Evolutionary conservation across 2,329 filamentous ascomycete species (phyloP).

Genomic region (Aspergillus tamarii): DNA sequence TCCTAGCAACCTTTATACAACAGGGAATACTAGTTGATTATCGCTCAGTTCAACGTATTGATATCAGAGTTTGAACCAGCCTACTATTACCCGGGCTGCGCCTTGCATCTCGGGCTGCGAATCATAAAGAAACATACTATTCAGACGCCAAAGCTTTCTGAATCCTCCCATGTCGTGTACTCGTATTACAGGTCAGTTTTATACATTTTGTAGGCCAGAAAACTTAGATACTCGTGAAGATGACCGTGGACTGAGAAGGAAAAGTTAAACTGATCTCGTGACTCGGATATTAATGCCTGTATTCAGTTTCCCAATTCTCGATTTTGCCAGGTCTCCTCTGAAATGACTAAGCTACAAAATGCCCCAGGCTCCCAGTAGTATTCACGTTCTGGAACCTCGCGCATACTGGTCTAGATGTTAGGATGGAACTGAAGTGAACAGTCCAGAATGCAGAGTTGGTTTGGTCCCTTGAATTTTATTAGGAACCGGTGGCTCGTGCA

Average conservation of each 20-base stretch:
- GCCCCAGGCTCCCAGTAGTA: background rate
- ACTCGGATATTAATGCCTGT: background rate
- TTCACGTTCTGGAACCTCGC: background rate
- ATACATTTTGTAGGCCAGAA: background rate
- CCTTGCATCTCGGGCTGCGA: background rate
- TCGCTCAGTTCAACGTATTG: background rate
- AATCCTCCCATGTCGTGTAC: background rate
- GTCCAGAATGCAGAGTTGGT: background rate
- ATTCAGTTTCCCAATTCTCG: background rate
- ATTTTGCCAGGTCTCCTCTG: background rate
- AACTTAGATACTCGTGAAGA: background rate
- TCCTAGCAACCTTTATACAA: background rate
- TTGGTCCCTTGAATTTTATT: background rate
- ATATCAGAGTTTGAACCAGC: background rate
- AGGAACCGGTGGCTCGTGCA: constrained; percentile 2
- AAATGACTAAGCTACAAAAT: background rate
- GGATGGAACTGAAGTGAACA: background rate
- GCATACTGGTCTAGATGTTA: background rate
- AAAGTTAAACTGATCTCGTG: background rate
- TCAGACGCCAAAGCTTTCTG: background rate
- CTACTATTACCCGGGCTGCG: background rate
- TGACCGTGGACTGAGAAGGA: background rate
- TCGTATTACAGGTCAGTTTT: background rate
- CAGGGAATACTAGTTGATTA: background rate
- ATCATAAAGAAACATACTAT: background rate